phyloP scores from a whole-genome alignment of 2,329 filamentous ascomycete species.

The Colletotrichum spaethianum region DNA sequence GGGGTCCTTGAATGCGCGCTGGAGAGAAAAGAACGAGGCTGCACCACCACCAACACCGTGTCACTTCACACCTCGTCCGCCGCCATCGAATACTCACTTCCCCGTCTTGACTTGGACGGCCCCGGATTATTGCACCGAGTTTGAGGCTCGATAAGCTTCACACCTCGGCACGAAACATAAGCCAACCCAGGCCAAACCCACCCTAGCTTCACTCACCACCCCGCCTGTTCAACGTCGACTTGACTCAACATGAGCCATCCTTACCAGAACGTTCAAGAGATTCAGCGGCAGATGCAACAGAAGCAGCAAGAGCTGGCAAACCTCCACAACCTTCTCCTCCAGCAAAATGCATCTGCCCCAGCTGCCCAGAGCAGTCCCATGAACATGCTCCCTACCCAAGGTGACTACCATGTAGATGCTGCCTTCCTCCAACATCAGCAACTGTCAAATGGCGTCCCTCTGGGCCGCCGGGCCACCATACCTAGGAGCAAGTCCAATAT shows the following conservation, averaged over 20 bases:
- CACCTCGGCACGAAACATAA: not conserved
- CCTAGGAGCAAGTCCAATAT: constrained; percentile 42
- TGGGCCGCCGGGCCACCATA: constrained; percentile 28
- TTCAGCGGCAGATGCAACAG: constrained; percentile 38
- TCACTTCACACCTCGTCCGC: constrained; percentile 14
- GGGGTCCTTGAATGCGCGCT: constrained; percentile 30
- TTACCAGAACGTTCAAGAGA: constrained; percentile 29
- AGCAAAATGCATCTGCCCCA: constrained; percentile 22
- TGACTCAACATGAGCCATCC: constrained; percentile 40
- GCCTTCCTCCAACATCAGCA: constrained; percentile 24
- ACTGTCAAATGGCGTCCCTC: constrained; percentile 27
- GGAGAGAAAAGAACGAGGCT: constrained; percentile 36
- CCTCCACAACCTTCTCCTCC: constrained; percentile 30
- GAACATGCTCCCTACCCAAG: constrained; percentile 24
- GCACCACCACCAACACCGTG: constrained; percentile 25
- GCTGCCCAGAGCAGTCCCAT: constrained; percentile 24
- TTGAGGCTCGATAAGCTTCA: constrained; percentile 20
- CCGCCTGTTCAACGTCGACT: constrained; percentile 28
- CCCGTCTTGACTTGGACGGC: constrained; percentile 25
- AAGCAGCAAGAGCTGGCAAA: constrained; percentile 40
- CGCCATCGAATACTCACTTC: not conserved
- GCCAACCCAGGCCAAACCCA: not conserved
- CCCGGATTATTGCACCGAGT: constrained; percentile 4
- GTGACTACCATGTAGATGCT: constrained; percentile 35
- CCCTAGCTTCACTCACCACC: constrained; percentile 16